Percentiles rank a stretch among this genome's conserved stretches.
Conservation (phyloP, 108 stramenopile species). For the Nitzschia sp. region DNA sequence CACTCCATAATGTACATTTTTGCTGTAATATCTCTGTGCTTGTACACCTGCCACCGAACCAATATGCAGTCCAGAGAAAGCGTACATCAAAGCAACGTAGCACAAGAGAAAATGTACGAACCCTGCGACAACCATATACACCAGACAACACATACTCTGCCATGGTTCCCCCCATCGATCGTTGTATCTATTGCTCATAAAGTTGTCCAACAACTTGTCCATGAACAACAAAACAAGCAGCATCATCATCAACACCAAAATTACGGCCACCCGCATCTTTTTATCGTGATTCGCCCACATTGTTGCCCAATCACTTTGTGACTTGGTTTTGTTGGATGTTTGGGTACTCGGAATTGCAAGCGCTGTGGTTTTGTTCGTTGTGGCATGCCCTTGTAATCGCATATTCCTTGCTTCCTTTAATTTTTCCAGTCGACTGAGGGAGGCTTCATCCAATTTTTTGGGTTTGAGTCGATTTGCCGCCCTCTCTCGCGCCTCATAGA, state of each 20-base stretch:
- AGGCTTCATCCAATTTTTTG: constrained; percentile 44
- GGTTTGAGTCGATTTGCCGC: constrained; percentile 59
- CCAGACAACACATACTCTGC: constrained; percentile 19
- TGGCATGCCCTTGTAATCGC: background rate
- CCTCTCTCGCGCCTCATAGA: constrained; percentile 42
- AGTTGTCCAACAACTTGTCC: constrained; percentile 9
- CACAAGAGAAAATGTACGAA: constrained; percentile 42
- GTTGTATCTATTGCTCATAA: constrained; percentile 8
- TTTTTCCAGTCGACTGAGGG: constrained; percentile 48
- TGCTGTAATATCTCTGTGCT: constrained; percentile 44
- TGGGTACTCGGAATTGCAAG: background rate
- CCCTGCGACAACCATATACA: constrained; percentile 32
- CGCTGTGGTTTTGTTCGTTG: constrained; percentile 1
- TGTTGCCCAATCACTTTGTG: constrained; percentile 21
- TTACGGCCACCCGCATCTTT: constrained; percentile 13
- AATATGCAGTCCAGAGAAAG: constrained; percentile 46
- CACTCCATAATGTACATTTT: constrained; percentile 36
- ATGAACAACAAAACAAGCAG: constrained; percentile 27
- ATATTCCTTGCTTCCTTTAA: constrained; percentile 51
- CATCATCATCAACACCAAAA: constrained; percentile 13
- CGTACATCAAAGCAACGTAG: constrained; percentile 47
- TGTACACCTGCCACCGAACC: constrained; percentile 46
- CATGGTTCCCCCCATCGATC: background rate
- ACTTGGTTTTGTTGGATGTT: background rate
- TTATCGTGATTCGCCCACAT: constrained; percentile 23